Base-by-base conservation (phyloP, 805 yeast genomes). In the Yarrowia sp. region DNA sequence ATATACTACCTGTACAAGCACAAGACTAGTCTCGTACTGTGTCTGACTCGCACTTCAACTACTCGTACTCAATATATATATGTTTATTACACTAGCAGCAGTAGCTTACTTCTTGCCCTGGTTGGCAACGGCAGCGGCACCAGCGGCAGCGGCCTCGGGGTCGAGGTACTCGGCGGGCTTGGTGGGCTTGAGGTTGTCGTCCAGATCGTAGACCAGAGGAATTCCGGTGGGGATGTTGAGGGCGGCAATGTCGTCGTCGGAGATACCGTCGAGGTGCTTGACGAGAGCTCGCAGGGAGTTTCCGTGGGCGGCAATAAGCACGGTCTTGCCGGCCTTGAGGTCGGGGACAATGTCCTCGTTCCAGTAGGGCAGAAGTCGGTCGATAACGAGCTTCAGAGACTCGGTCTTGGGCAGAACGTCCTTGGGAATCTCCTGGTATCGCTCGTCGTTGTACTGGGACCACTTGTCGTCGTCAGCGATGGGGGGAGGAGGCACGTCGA, bases 81-180 rank as follows among this genome's bases (percentile, higher is more conserved):
- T n/a, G n/a, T n/a, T n/a, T n/a, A n/a, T n/a, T n/a, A n/a, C n/a
- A n/a, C n/a, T n/a, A n/a, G n/a, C n/a, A n/a, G n/a, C n/a, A n/a
- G n/a, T n/a, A n/a, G n/a, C n/a, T 67, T 77, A 80, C 72, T 83
- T 83, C 82, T 84, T 85, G 77, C 98, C 98, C 83, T 92, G 98
- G 74, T 90, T 90, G 74, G 98, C 98, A 73, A 92, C 98, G 67
- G 97, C 97, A 76, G 98, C 98, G 71, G 98, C 98, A 84, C 98
- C 98, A 65, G 97, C 97, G 70, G 92, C 97, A 75, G 98, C 98
- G 75, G 98, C 98, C 83, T 91, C 98, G 75, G 98, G 98, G 82
- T 92, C 98, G 81, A 92, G 88, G 87, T 92, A 92, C 85, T 92
- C 91, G 73, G 96, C 86, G 72, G 91, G 89, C 87, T 92, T 92